Evolutionary conservation across 805 yeast genomes (phyloP).

Genomic region (Kodamaea kaohsiungensis): DNA sequence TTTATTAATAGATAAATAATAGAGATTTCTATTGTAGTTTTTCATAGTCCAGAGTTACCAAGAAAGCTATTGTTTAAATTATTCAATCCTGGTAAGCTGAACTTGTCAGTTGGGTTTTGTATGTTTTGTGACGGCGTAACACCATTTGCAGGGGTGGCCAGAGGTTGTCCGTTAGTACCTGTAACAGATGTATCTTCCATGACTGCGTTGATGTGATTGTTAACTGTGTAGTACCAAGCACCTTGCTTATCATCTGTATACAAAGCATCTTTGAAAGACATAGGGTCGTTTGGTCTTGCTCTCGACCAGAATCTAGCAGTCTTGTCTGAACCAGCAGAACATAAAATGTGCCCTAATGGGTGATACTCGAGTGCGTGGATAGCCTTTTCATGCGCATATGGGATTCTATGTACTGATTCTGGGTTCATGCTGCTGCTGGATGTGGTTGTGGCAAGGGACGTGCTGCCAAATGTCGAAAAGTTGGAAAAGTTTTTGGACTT

Average conservation of each 20-base stretch:
- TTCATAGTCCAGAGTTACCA: not conserved
- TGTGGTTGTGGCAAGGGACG: slow-evolving; percentile 1
- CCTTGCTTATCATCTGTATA: slow-evolving; percentile 66
- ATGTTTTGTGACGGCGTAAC: not conserved
- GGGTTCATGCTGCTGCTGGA: slow-evolving; percentile 7
- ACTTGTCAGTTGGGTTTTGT: not conserved
- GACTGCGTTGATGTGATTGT: slow-evolving; percentile 46
- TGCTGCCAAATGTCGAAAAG: slow-evolving; percentile 10
- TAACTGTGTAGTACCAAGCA: slow-evolving; percentile 55
- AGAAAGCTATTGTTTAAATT: slow-evolving; percentile 10
- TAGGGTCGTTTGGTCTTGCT: slow-evolving; percentile 85
- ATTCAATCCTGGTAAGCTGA: slow-evolving; percentile 29
- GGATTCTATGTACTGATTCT: slow-evolving; percentile 62
- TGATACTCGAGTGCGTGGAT: slow-evolving; percentile 88
- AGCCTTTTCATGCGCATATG: slow-evolving; percentile 93
- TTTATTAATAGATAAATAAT: not conserved
- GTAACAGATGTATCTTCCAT: slow-evolving; percentile 12
- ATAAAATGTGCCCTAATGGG: slow-evolving; percentile 88
- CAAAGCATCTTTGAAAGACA: slow-evolving; percentile 77
- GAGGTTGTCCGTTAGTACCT: not conserved
- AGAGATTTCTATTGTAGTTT: not conserved
- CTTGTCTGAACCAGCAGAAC: slow-evolving; percentile 93
- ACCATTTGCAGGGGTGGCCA: slow-evolving; percentile 6
- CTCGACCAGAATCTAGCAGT: slow-evolving; percentile 94
- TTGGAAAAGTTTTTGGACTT: slow-evolving; percentile 13